A percentile compares a stretch with the other conserved stretches of the same genome.
phyloP scores from a whole-genome alignment of 1,139 yeast genomes.

The Kluyveromyces sp. region DNA sequence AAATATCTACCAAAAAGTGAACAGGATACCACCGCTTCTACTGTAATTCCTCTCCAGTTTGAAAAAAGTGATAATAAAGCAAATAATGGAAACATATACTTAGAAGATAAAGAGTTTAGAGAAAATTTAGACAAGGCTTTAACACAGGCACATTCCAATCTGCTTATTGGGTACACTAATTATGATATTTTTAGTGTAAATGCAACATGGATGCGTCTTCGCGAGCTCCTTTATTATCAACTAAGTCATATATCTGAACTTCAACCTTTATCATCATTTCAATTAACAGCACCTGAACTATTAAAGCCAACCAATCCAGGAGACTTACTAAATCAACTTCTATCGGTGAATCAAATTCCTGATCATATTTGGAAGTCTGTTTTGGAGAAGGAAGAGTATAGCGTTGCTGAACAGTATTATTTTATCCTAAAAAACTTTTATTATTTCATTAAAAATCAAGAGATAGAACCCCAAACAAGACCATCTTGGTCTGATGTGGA shows the following conservation, averaged over 20 bases:
- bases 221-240: conserved; percentile 19
- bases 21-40: background rate
- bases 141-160: conserved; percentile 13
- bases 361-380: conserved; percentile 11
- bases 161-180: conserved; percentile 10
- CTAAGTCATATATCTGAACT: conserved; percentile 5
- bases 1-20: conserved; percentile 16
- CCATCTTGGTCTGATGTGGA: conserved; percentile 13
- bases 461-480: conserved; percentile 18
- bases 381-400: conserved; percentile 3
- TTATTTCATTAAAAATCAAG: conserved; percentile 19
- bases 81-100: conserved; percentile 9
- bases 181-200: conserved; percentile 9
- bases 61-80: conserved; percentile 7
- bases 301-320: conserved; percentile 15
- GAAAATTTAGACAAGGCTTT: conserved; percentile 13
- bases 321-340: conserved; percentile 13
- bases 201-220: conserved; percentile 20
- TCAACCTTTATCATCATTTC: background rate
- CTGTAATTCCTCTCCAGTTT: conserved; percentile 3
- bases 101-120: conserved; percentile 10
- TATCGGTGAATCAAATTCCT: conserved; percentile 10
- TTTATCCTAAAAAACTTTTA: conserved; percentile 15
- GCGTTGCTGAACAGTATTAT: conserved; percentile 11
- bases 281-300: conserved; percentile 10